Evolutionary conservation across 768 basidiomycete species (phyloP).

Genomic region (Nidularia sp.): DNA sequence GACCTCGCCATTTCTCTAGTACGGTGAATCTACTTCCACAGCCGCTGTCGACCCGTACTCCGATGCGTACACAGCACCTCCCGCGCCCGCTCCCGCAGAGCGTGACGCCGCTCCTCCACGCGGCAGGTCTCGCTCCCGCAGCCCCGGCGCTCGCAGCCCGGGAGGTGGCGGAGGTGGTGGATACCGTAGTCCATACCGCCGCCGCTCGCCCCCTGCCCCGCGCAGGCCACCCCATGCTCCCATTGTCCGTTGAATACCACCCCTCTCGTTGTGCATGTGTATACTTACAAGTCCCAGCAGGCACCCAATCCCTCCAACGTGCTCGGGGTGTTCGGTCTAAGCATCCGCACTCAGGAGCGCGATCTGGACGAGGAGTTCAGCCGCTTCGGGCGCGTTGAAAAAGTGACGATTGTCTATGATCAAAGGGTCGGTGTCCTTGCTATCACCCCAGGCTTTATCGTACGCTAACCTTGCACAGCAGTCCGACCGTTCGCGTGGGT

Average conservation of each 20-base stretch:
- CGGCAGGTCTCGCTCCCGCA: constrained; percentile 74
- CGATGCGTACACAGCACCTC: constrained; percentile 73
- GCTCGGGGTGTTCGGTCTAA: constrained; percentile 97
- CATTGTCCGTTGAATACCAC: constrained; percentile 45
- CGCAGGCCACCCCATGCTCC: constrained; percentile 70
- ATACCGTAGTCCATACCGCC: constrained; percentile 50
- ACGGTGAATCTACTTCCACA: constrained; percentile 55
- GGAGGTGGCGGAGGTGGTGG: constrained; percentile 35
- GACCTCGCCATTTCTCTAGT: constrained; percentile 35
- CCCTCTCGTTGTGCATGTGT: constrained; percentile 10
- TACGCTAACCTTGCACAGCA: constrained; percentile 21
- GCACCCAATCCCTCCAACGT: constrained; percentile 86
- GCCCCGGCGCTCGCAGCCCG: constrained; percentile 48
- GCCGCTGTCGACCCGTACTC: constrained; percentile 75
- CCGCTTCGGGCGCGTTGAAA: constrained; percentile 85
- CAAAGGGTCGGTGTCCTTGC: constrained; percentile 58
- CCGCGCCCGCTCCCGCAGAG: constrained; percentile 45
- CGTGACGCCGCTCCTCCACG: constrained; percentile 54
- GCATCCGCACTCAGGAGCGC: constrained; percentile 89
- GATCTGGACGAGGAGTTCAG: constrained; percentile 94
- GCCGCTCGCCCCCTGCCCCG: constrained; percentile 56
- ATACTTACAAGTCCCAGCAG: constrained; percentile 49
- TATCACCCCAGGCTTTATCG: neutral
- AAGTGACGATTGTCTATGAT: constrained; percentile 96
- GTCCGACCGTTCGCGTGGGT: constrained; percentile 96